Conservation (phyloP, 1,284 basidiomycete genomes). For the Ceratorhiza oryzae-sativae region DNA sequence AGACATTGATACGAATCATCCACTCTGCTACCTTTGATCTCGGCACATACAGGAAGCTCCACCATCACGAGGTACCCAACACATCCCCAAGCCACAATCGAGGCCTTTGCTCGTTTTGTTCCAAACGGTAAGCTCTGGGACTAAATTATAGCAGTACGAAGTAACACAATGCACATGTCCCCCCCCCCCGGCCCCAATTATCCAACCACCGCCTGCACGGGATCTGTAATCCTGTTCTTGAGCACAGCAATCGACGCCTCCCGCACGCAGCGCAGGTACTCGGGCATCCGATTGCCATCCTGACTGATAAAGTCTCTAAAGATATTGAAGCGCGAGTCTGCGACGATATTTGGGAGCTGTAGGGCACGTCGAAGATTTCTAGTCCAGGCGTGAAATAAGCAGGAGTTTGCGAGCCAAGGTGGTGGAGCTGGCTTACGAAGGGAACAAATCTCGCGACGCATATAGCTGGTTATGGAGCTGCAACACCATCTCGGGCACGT, state of each 20-base stretch:
- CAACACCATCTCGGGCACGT: slow-evolving; percentile 89
- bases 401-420: neutral
- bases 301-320: slow-evolving; percentile 85
- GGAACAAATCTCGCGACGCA: slow-evolving; percentile 68
- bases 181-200: neutral
- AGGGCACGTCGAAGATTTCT: slow-evolving; percentile 86
- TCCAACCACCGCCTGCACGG: slow-evolving; percentile 61
- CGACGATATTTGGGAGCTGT: slow-evolving; percentile 82
- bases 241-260: slow-evolving; percentile 73
- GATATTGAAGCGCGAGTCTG: slow-evolving; percentile 85
- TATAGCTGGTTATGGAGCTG: slow-evolving; percentile 81
- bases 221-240: slow-evolving; percentile 75
- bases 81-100: too few relatives aligned
- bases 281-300: slow-evolving; percentile 63
- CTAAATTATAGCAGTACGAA: neutral
- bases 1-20: too few relatives aligned
- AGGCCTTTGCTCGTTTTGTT: too few relatives aligned
- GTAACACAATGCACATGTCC: neutral
- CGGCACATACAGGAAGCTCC: too few relatives aligned
- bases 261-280: slow-evolving; percentile 76
- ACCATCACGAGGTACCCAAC: too few relatives aligned
- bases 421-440: slow-evolving; percentile 63
- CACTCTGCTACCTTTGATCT: too few relatives aligned
- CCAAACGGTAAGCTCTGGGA: neutral
- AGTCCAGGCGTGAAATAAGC: neutral